Conservation (phyloP, 371 early-diverging fungal genomes). For the Apophysomyces ossiformis region DNA sequence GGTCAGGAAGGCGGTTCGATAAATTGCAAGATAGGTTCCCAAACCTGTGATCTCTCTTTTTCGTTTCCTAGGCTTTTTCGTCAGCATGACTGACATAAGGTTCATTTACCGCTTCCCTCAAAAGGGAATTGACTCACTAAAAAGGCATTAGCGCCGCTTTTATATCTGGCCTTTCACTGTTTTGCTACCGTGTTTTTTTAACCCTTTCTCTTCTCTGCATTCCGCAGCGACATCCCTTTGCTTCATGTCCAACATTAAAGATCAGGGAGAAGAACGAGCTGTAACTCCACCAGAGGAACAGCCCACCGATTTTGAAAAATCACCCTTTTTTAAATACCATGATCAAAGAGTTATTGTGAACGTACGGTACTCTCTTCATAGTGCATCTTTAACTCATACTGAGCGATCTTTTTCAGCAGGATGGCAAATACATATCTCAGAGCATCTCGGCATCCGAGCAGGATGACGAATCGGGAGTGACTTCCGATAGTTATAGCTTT, state of each 20-base stretch:
- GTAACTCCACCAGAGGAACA: slow-evolving; percentile 2
- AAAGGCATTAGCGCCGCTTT: slow-evolving; percentile 1
- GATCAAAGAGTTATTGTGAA: slow-evolving; percentile 45
- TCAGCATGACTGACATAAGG: background rate
- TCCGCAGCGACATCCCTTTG: slow-evolving; percentile 2
- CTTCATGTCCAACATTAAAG: background rate
- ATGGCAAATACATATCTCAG: slow-evolving; percentile 51
- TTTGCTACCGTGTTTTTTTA: background rate
- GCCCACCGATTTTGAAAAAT: slow-evolving; percentile 23
- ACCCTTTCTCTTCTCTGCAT: background rate
- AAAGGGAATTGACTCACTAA: slow-evolving; percentile 1
- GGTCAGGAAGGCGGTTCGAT: no score
- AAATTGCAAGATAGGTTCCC: no score
- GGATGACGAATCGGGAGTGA: background rate
- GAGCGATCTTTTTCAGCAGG: slow-evolving; percentile 32
- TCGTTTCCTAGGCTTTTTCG: no score
- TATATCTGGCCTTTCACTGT: background rate
- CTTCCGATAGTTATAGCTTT: background rate
- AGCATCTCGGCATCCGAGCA: slow-evolving; percentile 17
- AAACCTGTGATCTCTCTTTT: no score
- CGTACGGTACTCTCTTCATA: slow-evolving; percentile 26
- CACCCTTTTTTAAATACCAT: slow-evolving; percentile 54
- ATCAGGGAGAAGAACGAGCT: background rate
- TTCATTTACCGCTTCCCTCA: background rate
- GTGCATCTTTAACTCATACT: background rate